Evolutionary conservation across 1,284 basidiomycete genomes (phyloP).

Genomic region (Ceratobasidium sp.): DNA sequence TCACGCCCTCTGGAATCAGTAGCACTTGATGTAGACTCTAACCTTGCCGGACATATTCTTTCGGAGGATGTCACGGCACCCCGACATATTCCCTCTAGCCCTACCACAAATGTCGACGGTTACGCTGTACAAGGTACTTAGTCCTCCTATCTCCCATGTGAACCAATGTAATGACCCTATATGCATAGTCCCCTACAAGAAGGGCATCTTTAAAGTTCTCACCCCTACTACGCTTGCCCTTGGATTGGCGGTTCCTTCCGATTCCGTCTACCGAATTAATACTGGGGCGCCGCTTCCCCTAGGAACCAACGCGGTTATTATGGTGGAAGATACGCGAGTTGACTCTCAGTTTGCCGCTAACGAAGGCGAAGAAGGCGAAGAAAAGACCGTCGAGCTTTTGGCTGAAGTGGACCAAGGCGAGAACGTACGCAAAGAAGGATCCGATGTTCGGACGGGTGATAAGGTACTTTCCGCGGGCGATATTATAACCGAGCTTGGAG

Average conservation of each 20-base stretch:
- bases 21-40: constrained; percentile 59
- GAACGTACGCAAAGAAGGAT: constrained; percentile 75
- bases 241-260: constrained; percentile 55
- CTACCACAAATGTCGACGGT: constrained; percentile 85
- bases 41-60: constrained; percentile 69
- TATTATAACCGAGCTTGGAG: constrained; percentile 68
- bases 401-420: constrained; percentile 69
- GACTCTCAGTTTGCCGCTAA: constrained; percentile 20
- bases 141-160: not conserved
- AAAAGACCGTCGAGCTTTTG: constrained; percentile 70
- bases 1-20: constrained; percentile 55
- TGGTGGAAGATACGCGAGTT: constrained; percentile 85
- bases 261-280: constrained; percentile 75
- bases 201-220: constrained; percentile 74
- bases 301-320: constrained; percentile 80
- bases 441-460: constrained; percentile 73
- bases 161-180: constrained; percentile 29
- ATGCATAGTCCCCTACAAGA: constrained; percentile 48
- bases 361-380: constrained; percentile 56
- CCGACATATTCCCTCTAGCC: constrained; percentile 64
- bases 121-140: constrained; percentile 76
- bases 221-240: constrained; percentile 61
- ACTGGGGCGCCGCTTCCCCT: constrained; percentile 77
- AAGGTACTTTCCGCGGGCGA: constrained; percentile 70
- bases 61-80: constrained; percentile 75